Evolutionary conservation across 371 early-diverging fungal genomes (phyloP), one percentile per base, ranked within the genome.

Genomic region (Mortierella sp.): DNA sequence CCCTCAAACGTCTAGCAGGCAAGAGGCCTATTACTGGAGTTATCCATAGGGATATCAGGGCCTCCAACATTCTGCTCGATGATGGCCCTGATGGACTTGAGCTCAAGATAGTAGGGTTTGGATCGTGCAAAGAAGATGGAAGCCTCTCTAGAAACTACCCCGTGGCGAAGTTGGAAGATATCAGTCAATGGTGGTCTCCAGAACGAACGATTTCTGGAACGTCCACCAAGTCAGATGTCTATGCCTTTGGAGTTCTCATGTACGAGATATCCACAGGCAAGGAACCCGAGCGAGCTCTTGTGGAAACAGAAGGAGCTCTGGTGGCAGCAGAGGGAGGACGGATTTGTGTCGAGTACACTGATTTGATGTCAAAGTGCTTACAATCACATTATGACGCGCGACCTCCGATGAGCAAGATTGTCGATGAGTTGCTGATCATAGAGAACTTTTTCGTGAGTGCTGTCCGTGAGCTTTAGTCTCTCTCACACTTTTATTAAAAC

Each of bases 231-330:
- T 66, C 73, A 9, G 73, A 73, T 24, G 67, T 67, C 63, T 73
- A 52, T 37, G 32, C 73, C 22, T 72, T 72, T 47, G 72, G 72
- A 22, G 39, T 72, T 12, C 66, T 72, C 26, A 66, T 72, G 72
- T 72, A 72, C 20, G 72, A 72, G 47, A 72, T 72, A 39, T 72
- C 72, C 10, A 72, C 66, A 9, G 72, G 72, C 20, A 60, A 54
- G 28, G 70, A 63, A 18, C 65, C 72, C 16, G 55, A 47, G 24
- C 64, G 57, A 45, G 54, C 28, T 22, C 30, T 30, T 30, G 30
- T 30, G 30, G 30, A 1, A 30, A 30, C 1, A 30, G 64, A 57
- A 24, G 60, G 64, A 18, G 70, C 62, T 63, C 72, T 64, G 16
- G 51, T 59, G 37, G 51, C 55, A n/a, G 49, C 51, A 39, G 72